Evolutionary conservation across 352 stramenopile genomes (phyloP), one percentile per base, ranked within the genome.

Genomic region (Globisporangium megalacanthum): DNA sequence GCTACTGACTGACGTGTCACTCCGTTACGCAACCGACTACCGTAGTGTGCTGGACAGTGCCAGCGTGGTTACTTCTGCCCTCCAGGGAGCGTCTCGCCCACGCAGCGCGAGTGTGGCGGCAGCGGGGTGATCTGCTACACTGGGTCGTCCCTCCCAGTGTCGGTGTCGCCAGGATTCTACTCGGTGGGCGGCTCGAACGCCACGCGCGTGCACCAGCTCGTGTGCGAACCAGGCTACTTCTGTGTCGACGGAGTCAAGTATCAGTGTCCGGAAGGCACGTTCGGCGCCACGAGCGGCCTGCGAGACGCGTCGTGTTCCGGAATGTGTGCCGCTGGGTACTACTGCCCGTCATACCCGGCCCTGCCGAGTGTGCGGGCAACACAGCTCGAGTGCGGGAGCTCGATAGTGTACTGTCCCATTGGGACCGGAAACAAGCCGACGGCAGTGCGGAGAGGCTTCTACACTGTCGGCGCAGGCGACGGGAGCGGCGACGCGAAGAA

Each of bases 251-350:
- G 83, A 7, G 45, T 86, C 52, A 77, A 79, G 53, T 79, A 73
- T 19, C 67, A 90, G 49, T 97, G 88, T 44, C 81, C 87, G 8
- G 65, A 70, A 9, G 88, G 88, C 9, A 85, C 72, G 1, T 96
- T 77, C 31, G 89, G 89, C 25, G 67, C 71, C n/a, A 68, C 51
- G 0, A 60, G 33, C 13, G 72, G 70, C 0, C 63, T 94, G 5
- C 55, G 56, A 4, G 69, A 68, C 20, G 1, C 76, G 10, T 25
- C 11, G 8, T 96, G 86, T 54, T 89, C 74, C 20, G 86, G 83
- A 0, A 22, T 52, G 13, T 96, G 88, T 47, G 61, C 68, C 25
- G 62, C 75, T 6, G 83, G 88, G 0, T 86, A 85, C 58, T 86
- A 68, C 44, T 96, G 86, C n/a, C 82, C 85, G 22, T 87, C 77